Base-by-base conservation (phyloP, 768 basidiomycete species). In the Exsudoporus frostii region DNA sequence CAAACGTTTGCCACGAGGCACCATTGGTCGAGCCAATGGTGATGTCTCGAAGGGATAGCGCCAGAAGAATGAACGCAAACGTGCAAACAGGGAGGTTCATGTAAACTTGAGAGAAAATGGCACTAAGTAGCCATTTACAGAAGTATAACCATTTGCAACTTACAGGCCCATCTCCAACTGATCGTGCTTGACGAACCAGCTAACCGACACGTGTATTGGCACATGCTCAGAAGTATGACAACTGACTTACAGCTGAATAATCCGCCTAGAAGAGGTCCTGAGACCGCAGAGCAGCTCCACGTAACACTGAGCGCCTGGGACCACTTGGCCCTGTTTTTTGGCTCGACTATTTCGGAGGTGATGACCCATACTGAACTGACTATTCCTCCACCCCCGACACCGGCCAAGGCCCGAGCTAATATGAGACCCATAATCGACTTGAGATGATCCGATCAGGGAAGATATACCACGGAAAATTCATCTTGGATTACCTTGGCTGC, bases 141-240 rank as follows among this genome's bases (percentile, higher is more conserved):
- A 15, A 55, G 19, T 30, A 57, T 38, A 11, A 53, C 13, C 20
- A 20, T 54, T 17, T 25, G 30, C 34, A 19, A 78, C 90, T 73
- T 71, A 92, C 90, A 93, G 48, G 83, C 87, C 85, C 88, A 92
- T 79, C 91, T 78, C 90, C 90, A 93, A 62, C 75, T 83, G 49
- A 86, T 60, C 32, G 46, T 41, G 27, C 46, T 51, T 29, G 62
- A 61, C 24, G 63, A 55, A 50, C 67, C 67, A 50, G 70, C 65
- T 73, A 46, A 63, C 29, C 58, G 64, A 61, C 50, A 65, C 48
- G 54, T 7, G 60, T 41, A 53, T 60, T 45, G 59, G 56, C 48
- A 58, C 45, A 55, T 44, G 59, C 50, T 47, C 36, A 41, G 45
- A 59, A 36, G 50, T 44, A 46, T 45, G 43, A 49, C 50, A 40